These are phyloP conservation scores for Zoysia pacifica DNA, from an alignment of 176 grass and related monocot genomes.

Conservation along the genomic window DNA sequence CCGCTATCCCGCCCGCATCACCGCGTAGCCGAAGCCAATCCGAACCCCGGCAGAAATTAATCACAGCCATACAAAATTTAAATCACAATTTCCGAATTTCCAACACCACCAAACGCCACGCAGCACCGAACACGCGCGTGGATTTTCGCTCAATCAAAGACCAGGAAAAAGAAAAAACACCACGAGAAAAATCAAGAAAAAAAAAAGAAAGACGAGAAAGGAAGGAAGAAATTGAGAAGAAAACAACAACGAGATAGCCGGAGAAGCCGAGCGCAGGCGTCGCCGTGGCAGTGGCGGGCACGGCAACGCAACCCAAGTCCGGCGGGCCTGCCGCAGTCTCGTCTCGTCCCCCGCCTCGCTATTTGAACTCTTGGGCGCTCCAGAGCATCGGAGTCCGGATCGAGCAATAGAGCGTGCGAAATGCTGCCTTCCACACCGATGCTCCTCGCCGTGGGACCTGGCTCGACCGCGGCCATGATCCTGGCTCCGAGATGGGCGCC, in stretches of 20 bases:
- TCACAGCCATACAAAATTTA: constrained; percentile 41
- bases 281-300: constrained; percentile 33
- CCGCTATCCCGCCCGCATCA: background rate
- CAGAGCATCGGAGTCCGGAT: constrained; percentile 9
- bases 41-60: background rate
- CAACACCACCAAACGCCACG: background rate
- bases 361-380: background rate
- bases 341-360: background rate
- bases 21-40: constrained; percentile 40
- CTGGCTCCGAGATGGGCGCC: background rate
- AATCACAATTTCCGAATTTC: background rate
- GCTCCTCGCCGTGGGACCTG: constrained; percentile 21
- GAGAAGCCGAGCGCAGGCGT: constrained; percentile 14
- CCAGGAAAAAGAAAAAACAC: background rate
- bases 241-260: constrained; percentile 19
- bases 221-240: background rate
- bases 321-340: constrained; percentile 13
- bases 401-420: background rate
- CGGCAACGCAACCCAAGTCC: constrained; percentile 40
- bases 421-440: constrained; percentile 31
- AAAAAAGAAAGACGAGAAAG: background rate
- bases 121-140: constrained; percentile 21
- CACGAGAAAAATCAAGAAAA: background rate
- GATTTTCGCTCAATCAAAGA: background rate
- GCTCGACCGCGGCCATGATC: background rate